Percentiles rank a stretch among this genome's conserved stretches.
Evolutionary conservation across 768 basidiomycete genomes (phyloP).

Genomic region (Albatrellus ellisii): DNA sequence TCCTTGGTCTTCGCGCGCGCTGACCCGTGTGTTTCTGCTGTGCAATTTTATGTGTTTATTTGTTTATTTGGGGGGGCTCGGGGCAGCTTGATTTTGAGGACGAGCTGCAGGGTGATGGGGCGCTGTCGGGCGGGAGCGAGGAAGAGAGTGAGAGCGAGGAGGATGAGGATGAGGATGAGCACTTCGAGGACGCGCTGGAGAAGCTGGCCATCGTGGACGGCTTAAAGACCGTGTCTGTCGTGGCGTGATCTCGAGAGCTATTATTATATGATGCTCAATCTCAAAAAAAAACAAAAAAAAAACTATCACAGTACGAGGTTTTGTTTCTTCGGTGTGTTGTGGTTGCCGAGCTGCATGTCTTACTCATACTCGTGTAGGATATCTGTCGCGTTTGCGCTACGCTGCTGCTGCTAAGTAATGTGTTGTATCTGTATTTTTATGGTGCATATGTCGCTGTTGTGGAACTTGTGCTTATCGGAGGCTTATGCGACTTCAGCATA

Average conservation of each 20-base stretch:
- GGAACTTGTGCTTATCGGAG: too few species aligned
- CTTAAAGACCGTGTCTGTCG: constrained; percentile 15
- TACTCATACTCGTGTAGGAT: too few species aligned
- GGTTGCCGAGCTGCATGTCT: too few species aligned
- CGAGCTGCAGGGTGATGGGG: constrained; percentile 27
- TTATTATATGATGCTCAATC: background rate
- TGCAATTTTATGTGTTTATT: background rate
- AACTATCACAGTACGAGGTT: background rate
- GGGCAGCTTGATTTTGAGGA: constrained; percentile 82
- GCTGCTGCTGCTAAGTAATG: too few species aligned
- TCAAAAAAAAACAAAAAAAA: background rate
- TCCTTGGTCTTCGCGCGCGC: constrained; percentile 13
- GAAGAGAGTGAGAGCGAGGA: constrained; percentile 10
- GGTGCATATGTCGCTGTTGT: too few species aligned
- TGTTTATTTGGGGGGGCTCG: too few species aligned
- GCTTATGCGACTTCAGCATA: too few species aligned
- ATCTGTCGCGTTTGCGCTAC: too few species aligned
- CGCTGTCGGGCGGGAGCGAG: constrained; percentile 1
- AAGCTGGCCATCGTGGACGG: constrained; percentile 36
- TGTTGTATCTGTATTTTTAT: too few species aligned
- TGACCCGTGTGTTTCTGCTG: background rate
- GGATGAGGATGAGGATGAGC: constrained; percentile 21
- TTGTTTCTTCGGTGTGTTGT: background rate
- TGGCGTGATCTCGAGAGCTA: constrained; percentile 12
- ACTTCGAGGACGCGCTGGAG: constrained; percentile 58